These are phyloP conservation scores for Saccharomycopsis selenospora DNA, from an alignment of 805 yeast genomes.

Conservation along the genomic window DNA sequence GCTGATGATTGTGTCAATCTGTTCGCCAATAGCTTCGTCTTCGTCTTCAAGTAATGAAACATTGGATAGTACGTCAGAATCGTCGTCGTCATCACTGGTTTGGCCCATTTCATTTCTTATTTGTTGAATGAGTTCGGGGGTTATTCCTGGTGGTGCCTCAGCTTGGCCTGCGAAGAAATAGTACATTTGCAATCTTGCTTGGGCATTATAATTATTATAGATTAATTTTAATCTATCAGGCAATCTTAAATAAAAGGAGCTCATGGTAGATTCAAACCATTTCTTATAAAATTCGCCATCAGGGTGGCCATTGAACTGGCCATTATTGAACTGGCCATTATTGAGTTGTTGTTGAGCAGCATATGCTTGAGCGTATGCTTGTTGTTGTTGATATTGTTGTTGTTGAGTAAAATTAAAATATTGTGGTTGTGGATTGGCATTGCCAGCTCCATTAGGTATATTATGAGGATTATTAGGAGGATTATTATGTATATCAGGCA, in stretches of 20 bases:
- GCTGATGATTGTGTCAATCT: slow-evolving; percentile 8
- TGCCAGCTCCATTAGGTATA: no score
- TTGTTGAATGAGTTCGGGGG: slow-evolving; percentile 8
- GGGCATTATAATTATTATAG: slow-evolving; percentile 5
- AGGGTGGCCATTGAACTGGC: no score
- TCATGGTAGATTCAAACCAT: slow-evolving; percentile 21
- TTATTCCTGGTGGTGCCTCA: slow-evolving; percentile 8
- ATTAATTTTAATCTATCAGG: slow-evolving; percentile 13
- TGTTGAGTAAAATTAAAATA: no score
- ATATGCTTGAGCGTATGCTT: background rate
- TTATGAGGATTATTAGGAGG: no score
- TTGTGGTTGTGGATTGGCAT: no score
- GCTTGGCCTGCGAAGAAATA: slow-evolving; percentile 7
- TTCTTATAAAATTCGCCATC: slow-evolving; percentile 29
- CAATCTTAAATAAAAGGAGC: slow-evolving; percentile 2
- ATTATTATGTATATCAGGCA: no score
- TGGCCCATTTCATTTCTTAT: background rate
- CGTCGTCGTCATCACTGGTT: background rate
- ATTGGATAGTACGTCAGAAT: slow-evolving; percentile 4
- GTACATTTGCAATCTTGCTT: slow-evolving; percentile 12
- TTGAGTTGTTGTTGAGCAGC: no score
- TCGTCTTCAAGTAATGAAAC: no score
- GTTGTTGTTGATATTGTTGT: slow-evolving; percentile 6
- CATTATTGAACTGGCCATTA: no score
- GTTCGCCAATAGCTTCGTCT: slow-evolving; percentile 4